Base-by-base conservation (phyloP, 345 rosid genomes). In the Populus tremula region DNA sequence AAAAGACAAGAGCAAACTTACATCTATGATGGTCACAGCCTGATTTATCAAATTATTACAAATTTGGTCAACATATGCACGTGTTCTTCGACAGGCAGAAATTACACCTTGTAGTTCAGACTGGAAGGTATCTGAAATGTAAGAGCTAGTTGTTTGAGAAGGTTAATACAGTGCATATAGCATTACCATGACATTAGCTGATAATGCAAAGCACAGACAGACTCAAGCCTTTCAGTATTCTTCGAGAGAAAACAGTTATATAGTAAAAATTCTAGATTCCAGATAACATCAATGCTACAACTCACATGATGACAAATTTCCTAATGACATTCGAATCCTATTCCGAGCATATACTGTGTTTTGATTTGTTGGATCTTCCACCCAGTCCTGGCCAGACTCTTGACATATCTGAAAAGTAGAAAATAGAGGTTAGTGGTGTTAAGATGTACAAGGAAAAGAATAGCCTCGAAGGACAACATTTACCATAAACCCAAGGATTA, bases 351-450 rank as follows among this genome's bases (percentile, higher is more conserved):
- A 95, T 62, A 89, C 78, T 27, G 85, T 81, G 78, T 86, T 95
- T 81, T 66, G 83, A 85, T 93, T 95, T 61, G 99, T 88, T 38
- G 98, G 98, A 88, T 95, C 98, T 53, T 93, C 98, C 79, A 93
- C 96, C 97, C 94, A 93, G 31, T 87, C 87, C 72, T 56, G 83
- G 64, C 77, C 70, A 67, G 76, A 83, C 67, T 82, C 85, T 79
- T 77, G 86, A 81, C 99, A 95, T 83, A 93, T 84, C 99, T 95
- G 85, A 75, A 77, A 71, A 79, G 16, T 29, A 8, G 21, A 33
- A 2, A 74, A 18, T 5, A 39, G 35, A 74, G n/a, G 50, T 27
- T 64, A 45, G 67, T 35, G 25, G 31, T 11, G 5, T 68, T 75
- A 45, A 65, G 2, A 39, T 71, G 17, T 61, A 80, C 49, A 65